Percentiles rank a stretch among this genome's conserved stretches.
Evolutionary conservation across 768 basidiomycete species (phyloP).

Genomic region (Rhizopogon vinicolor): DNA sequence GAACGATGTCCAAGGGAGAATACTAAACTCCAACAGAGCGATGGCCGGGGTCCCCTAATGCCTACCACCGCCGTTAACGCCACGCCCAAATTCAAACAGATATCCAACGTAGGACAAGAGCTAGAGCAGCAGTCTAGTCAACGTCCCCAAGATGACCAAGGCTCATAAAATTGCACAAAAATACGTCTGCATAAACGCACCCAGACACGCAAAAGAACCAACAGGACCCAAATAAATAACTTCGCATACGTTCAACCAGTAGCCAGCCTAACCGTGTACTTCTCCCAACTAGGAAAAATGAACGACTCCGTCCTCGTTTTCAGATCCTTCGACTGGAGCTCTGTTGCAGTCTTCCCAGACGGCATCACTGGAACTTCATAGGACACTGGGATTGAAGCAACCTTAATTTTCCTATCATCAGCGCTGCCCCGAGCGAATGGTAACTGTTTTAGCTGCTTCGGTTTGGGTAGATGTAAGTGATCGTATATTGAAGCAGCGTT

Average conservation of each 20-base stretch:
- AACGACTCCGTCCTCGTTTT: conserved; percentile 40
- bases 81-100: neutral
- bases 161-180: neutral
- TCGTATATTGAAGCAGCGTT: conserved; percentile 11
- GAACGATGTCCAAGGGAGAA: too few relatives aligned
- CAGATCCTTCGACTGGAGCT: conserved; percentile 22
- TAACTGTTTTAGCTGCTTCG: conserved; percentile 39
- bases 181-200: neutral
- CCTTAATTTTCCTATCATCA: conserved; percentile 52
- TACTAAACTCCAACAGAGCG: too few relatives aligned
- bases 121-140: neutral
- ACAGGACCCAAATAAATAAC: neutral
- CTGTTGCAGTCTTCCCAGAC: conserved; percentile 17
- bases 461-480: conserved; percentile 33
- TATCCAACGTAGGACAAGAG: neutral
- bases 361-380: conserved; percentile 28
- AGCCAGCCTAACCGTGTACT: conserved; percentile 47
- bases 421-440: conserved; percentile 48
- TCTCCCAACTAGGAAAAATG: conserved; percentile 61
- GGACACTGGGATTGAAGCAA: conserved; percentile 41
- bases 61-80: too few relatives aligned
- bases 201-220: neutral
- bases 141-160: neutral
- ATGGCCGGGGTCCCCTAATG: too few relatives aligned
- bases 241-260: conserved; percentile 10